Conservation (phyloP, 164 flowering plant genomes). For the Kingdonia uniflora region DNA sequence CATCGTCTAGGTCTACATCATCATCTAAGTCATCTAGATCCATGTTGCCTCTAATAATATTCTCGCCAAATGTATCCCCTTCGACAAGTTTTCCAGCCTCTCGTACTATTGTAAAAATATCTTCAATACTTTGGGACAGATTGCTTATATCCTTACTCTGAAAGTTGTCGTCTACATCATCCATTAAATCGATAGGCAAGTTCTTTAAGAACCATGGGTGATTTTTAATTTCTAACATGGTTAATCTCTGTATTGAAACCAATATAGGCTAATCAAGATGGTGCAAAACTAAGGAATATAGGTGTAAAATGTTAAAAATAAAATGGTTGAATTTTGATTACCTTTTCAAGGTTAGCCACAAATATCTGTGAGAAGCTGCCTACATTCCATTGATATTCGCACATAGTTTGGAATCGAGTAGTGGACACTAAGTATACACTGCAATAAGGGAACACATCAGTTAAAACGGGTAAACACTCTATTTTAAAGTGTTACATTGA, state of each 20-base stretch:
- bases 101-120: constrained; percentile 47
- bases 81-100: constrained; percentile 54
- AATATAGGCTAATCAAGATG: constrained; percentile 1
- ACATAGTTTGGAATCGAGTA: constrained; percentile 72
- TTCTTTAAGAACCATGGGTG: constrained; percentile 79
- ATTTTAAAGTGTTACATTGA: no score
- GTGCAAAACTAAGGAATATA: neutral
- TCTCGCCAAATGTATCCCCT: constrained; percentile 26
- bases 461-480: no score
- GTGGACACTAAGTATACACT: constrained; percentile 70
- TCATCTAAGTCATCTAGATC: constrained; percentile 63
- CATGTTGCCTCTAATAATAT: constrained; percentile 44
- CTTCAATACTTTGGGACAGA: constrained; percentile 52
- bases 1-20: constrained; percentile 55
- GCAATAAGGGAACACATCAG: constrained; percentile 12
- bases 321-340: constrained; percentile 10
- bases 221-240: constrained; percentile 52
- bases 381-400: constrained; percentile 59
- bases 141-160: constrained; percentile 22
- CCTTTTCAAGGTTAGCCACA: constrained; percentile 72
- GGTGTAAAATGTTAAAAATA: neutral
- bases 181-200: constrained; percentile 55
- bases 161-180: constrained; percentile 22
- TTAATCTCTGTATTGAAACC: constrained; percentile 53
- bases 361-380: constrained; percentile 61